Evolutionary conservation across 2,329 filamentous ascomycete species (phyloP).

Genomic region (Penicillium freii): DNA sequence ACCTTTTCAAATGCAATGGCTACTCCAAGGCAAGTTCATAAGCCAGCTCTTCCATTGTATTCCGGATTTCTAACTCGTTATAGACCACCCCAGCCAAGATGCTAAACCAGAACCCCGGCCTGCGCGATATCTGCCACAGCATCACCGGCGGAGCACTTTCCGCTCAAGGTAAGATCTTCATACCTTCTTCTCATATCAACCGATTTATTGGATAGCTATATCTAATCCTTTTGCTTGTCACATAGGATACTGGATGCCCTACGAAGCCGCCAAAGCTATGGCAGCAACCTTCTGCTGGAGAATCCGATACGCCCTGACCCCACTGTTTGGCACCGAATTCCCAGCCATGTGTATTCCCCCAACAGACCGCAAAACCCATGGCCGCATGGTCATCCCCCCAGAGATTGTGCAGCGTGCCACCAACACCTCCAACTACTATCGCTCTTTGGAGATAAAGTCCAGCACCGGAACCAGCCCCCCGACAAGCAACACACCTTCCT

Average conservation of each 20-base stretch:
- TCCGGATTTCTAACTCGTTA: conserved; percentile 1
- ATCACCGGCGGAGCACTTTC: conserved; percentile 89
- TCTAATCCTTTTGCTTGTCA: background rate
- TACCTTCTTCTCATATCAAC: conserved; percentile 8
- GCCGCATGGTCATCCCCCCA: conserved; percentile 64
- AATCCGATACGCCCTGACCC: conserved; percentile 82
- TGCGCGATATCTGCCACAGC: conserved; percentile 86
- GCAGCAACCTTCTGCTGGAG: conserved; percentile 85
- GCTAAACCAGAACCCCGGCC: conserved; percentile 71
- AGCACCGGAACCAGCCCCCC: background rate
- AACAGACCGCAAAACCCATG: conserved; percentile 59
- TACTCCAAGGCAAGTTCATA: conserved; percentile 71
- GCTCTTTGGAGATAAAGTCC: conserved; percentile 29
- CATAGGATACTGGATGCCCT: conserved; percentile 95
- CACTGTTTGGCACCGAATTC: conserved; percentile 84
- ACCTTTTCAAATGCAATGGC: conserved; percentile 87
- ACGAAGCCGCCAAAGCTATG: conserved; percentile 76
- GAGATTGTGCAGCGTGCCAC: conserved; percentile 56
- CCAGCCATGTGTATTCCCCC: conserved; percentile 67
- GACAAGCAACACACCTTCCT: conserved; percentile 5
- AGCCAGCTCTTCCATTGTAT: background rate
- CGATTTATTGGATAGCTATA: background rate
- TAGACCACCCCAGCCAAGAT: conserved; percentile 89
- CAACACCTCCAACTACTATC: conserved; percentile 32
- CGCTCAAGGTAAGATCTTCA: conserved; percentile 71